phyloP scores from a whole-genome alignment of 2,329 filamentous ascomycete species.

The Penicillium brevicompactum region DNA sequence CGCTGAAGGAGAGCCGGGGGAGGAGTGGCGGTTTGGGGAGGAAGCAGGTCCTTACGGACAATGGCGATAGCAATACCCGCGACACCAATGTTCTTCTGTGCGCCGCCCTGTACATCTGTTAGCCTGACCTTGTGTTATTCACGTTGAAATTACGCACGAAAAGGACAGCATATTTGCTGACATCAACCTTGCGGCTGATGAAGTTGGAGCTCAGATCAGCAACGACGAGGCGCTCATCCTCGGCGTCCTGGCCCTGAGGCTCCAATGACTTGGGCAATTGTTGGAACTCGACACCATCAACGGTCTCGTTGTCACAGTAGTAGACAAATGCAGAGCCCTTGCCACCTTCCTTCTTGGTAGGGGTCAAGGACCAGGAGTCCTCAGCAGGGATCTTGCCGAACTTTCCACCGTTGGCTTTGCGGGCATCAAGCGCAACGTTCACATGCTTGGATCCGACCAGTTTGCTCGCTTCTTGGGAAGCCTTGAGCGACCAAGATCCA shows the following conservation, averaged over 20 bases:
- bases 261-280: conserved; percentile 67
- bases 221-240: conserved; percentile 73
- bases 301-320: conserved; percentile 81
- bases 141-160: conserved; percentile 61
- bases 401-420: conserved; percentile 71
- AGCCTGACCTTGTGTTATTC: conserved; percentile 3
- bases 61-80: conserved; percentile 86
- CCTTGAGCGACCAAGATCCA: conserved; percentile 88
- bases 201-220: conserved; percentile 97
- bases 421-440: conserved; percentile 72
- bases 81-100: conserved; percentile 90
- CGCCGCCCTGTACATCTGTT: conserved; percentile 58
- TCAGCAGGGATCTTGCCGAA: conserved; percentile 83
- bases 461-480: conserved; percentile 77
- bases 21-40: conserved; percentile 67
- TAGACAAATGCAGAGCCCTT: conserved; percentile 71
- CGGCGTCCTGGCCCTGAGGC: conserved; percentile 54
- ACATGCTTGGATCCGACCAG: conserved; percentile 74
- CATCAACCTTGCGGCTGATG: conserved; percentile 74
- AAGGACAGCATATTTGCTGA: conserved; percentile 77
- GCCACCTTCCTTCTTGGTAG: conserved; percentile 59
- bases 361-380: conserved; percentile 71
- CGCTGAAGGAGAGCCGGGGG: conserved; percentile 69
- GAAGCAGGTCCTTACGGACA: conserved; percentile 77
- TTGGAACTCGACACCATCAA: conserved; percentile 87